Evolutionary conservation across 2,329 filamentous ascomycete genomes (phyloP).

Genomic region (Trichoderma sp.): DNA sequence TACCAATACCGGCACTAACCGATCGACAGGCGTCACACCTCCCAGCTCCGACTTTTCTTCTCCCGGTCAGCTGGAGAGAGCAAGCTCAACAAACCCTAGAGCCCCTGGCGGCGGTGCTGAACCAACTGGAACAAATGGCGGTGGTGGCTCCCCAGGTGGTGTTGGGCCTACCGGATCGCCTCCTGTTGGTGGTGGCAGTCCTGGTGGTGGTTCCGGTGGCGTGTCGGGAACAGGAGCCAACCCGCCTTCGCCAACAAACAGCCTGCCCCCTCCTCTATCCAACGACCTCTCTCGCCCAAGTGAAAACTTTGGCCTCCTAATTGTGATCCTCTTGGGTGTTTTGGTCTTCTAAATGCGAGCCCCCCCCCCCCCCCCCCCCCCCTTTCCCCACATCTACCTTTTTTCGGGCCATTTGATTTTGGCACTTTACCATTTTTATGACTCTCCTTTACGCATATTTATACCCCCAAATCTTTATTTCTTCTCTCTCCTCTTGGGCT

Average conservation of each 20-base stretch:
- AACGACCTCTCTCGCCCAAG: conserved; percentile 1
- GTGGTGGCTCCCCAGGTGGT: not conserved
- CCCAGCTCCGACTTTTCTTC: not conserved
- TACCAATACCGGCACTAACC: conserved; percentile 4
- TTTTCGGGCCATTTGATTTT: not conserved
- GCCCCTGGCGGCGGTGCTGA: not conserved
- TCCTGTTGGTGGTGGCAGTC: not conserved
- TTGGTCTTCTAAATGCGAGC: not conserved
- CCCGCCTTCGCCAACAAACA: not conserved
- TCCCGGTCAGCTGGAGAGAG: conserved; percentile 9
- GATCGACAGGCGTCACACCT: not conserved
- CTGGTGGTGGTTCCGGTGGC: not conserved
- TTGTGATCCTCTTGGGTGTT: conserved; percentile 5
- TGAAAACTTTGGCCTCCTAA: conserved; percentile 11
- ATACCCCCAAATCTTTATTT: not conserved
- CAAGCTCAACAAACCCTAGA: not conserved
- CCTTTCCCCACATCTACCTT: too few species aligned
- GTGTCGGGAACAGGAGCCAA: conserved; percentile 10
- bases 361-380: too few species aligned
- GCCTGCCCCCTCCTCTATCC: not conserved
- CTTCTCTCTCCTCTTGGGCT: not conserved
- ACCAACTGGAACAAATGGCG: not conserved
- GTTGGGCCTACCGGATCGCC: not conserved
- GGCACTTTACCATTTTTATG: conserved; percentile 5
- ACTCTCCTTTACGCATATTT: conserved; percentile 22